These are phyloP conservation scores for Babesia sp. DNA, from an alignment of 169 alveolate genomes.

Conservation along the genomic window DNA sequence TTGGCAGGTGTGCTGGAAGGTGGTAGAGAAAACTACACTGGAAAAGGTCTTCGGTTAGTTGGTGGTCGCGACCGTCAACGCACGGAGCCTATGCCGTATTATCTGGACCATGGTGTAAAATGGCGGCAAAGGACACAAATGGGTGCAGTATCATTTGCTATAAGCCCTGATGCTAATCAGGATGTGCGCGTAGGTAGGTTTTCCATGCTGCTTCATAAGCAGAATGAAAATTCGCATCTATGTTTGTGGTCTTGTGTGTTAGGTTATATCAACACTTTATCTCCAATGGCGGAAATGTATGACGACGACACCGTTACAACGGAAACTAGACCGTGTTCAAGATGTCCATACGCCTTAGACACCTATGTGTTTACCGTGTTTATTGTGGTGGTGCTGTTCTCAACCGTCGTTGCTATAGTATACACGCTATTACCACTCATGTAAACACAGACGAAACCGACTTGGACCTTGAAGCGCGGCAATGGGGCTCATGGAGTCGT, in stretches of 20 bases:
- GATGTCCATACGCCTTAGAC: neutral
- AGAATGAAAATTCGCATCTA: neutral
- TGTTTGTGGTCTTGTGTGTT: neutral
- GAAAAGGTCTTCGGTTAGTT: constrained; percentile 71
- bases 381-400: constrained; percentile 2
- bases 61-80: constrained; percentile 76
- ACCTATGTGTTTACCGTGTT: constrained; percentile 10
- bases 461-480: constrained; percentile 74
- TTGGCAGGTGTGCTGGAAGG: constrained; percentile 71
- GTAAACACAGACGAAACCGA: constrained; percentile 72
- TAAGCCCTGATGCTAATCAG: constrained; percentile 76
- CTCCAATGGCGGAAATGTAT: neutral
- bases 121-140: constrained; percentile 67
- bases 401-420: neutral
- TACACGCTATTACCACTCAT: neutral
- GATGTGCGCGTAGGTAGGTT: constrained; percentile 46
- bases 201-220: neutral
- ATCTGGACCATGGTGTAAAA: constrained; percentile 72
- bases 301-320: constrained; percentile 8
- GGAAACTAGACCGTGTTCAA: neutral
- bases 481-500: constrained; percentile 80
- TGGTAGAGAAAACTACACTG: constrained; percentile 76
- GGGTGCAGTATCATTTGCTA: constrained; percentile 67
- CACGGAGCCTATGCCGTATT: constrained; percentile 68
- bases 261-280: neutral